A percentile compares a stretch with the other conserved stretches of the same genome.
These are phyloP conservation scores for Coleophoma cylindrospora DNA, from an alignment of 2,329 filamentous ascomycete species.

Conservation along the genomic window DNA sequence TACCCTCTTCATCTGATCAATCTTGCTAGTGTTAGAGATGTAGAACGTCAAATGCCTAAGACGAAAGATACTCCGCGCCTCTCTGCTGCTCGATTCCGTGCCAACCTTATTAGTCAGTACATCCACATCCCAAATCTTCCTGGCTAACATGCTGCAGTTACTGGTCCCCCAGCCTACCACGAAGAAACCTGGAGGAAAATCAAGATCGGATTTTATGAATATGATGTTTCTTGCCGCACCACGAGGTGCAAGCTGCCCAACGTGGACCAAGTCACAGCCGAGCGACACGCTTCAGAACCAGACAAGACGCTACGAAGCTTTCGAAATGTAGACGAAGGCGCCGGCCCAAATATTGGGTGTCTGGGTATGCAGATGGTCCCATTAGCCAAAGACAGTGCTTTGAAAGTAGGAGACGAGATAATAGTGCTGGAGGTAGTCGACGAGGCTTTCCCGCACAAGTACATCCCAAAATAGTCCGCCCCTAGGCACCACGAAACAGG, in stretches of 20 bases:
- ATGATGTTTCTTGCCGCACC: constrained; percentile 59
- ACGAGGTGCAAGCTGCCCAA: constrained; percentile 69
- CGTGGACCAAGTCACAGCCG: constrained; percentile 47
- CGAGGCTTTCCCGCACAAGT: too few relatives aligned
- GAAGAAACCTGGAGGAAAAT: constrained; percentile 68
- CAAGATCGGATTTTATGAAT: constrained; percentile 44
- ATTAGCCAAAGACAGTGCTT: constrained; percentile 35
- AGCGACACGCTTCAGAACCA: constrained; percentile 40
- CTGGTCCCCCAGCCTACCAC: constrained; percentile 57
- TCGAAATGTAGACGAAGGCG: constrained; percentile 56
- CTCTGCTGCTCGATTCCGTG: constrained; percentile 60
- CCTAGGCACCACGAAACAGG: too few relatives aligned
- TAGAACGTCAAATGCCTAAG: constrained; percentile 51
- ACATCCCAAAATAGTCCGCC: too few relatives aligned
- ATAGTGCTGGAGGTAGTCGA: constrained; percentile 36
- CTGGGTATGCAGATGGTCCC: constrained; percentile 65
- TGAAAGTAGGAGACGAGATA: constrained; percentile 53
- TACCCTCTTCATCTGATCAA: constrained; percentile 68
- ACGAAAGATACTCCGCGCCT: constrained; percentile 44
- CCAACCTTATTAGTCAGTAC: constrained; percentile 62
- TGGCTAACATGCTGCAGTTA: constrained; percentile 36
- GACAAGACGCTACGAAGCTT: constrained; percentile 52
- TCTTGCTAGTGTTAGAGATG: constrained; percentile 55
- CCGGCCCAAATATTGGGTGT: constrained; percentile 46
- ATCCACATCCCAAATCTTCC: background rate